phyloP scores from a whole-genome alignment of 2,329 filamentous ascomycete species.

The Fusarium scirpi region DNA sequence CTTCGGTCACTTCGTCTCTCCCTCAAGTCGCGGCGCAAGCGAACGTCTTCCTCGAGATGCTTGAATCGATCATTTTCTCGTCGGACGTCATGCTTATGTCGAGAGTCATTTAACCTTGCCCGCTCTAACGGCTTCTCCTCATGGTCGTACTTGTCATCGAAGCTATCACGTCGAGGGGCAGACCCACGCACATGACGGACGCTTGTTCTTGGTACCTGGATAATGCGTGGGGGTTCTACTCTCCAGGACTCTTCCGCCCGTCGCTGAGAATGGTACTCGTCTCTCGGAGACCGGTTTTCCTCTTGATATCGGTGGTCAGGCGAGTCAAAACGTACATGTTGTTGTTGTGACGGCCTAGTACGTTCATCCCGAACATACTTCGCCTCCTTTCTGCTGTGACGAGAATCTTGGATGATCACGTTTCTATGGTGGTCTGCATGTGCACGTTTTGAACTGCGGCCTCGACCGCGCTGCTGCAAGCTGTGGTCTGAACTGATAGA shows the following conservation, averaged over 20 bases:
- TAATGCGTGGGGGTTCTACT: slow-evolving; percentile 31
- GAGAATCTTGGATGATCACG: slow-evolving; percentile 14
- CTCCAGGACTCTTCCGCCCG: slow-evolving; percentile 24
- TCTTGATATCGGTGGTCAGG: slow-evolving; percentile 8
- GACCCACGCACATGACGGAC: slow-evolving; percentile 34
- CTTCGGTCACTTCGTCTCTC: slow-evolving; percentile 16
- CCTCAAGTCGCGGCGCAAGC: slow-evolving; percentile 19
- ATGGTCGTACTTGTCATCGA: slow-evolving; percentile 13
- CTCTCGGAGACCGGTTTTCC: slow-evolving; percentile 22
- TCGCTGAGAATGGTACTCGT: slow-evolving; percentile 3
- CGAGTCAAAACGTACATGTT: slow-evolving; percentile 24
- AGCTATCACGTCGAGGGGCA: slow-evolving; percentile 33
- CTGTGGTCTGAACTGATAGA: slow-evolving; percentile 26
- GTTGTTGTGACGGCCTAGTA: slow-evolving; percentile 1
- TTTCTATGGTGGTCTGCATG: slow-evolving; percentile 11
- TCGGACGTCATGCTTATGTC: slow-evolving; percentile 12
- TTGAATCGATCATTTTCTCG: slow-evolving; percentile 35
- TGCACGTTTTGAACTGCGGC: slow-evolving; percentile 20
- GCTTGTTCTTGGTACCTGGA: slow-evolving; percentile 23
- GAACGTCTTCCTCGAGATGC: slow-evolving; percentile 28
- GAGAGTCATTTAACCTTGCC: slow-evolving; percentile 20
- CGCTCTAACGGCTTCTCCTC: slow-evolving; percentile 34
- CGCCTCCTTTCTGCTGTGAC: background rate
- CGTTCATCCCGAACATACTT: slow-evolving; percentile 2
- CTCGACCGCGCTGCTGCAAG: slow-evolving; percentile 5